Evolutionary conservation across 352 stramenopile species (phyloP), one percentile per base, ranked within the genome.

Genomic region (Pythium phragmiticola): DNA sequence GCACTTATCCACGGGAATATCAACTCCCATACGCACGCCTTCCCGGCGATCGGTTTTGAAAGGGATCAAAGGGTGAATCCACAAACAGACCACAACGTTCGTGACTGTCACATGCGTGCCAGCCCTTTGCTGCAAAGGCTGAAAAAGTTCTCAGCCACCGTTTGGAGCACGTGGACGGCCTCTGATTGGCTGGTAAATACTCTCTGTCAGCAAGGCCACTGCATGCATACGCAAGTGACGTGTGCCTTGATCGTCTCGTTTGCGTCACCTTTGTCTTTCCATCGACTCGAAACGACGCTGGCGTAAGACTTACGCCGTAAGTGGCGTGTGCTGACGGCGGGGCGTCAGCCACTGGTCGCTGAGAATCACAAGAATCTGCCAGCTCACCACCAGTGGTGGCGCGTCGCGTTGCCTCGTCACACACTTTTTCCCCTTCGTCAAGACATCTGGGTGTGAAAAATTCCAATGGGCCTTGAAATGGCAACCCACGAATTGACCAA

Each of bases 261-360:
- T 51, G 46, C 59, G 59, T 36, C 57, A 56, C 46, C 12, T 11
- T 42, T n/a, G 16, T 39, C 26, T 30, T 30, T 30, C 26, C 26
- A 50, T 21, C 33, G 30, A 42, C 61, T 50, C 37, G 52, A 19
- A 46, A 37, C 46, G 50, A 39, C 26, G 26, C 26, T 69, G 62
- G 53, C 62, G 62, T 34, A 21, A 21, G 21, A 21, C 21, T 21
- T 21, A 21, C 21, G 21, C 21, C 21, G 21, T 21, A 47, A 69
- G 62, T 53, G 62, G 45, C 46, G 54, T 36, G 55, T 64, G 55
- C 62, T 48, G 62, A 61, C 60, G 45, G 60, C 50, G 51, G 34
- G 26, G 39, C 45, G 60, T 62, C 60, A 68, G 46, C 41, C n/a
- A 23, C 50, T 30, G 42, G 21, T 41, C 45, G 33, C 1, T 21